Conservation (phyloP, 2,329 filamentous ascomycete species). For the Bipolaris oryzae region DNA sequence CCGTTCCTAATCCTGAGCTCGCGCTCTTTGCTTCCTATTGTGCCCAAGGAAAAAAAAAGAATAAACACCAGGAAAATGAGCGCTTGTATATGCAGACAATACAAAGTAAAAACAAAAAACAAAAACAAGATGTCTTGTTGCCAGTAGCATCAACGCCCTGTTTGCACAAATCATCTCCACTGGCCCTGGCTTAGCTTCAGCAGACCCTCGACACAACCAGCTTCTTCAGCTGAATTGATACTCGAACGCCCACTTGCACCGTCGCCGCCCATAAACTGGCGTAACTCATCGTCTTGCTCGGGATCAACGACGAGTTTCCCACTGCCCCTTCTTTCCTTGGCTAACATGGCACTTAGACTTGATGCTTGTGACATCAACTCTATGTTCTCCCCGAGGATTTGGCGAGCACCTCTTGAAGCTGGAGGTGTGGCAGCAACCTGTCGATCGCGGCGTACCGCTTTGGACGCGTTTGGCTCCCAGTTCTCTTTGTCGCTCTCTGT, state of each 20-base stretch:
- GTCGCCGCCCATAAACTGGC: constrained; percentile 73
- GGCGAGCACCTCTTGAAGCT: constrained; percentile 43
- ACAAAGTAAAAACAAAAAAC: not conserved
- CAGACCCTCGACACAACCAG: constrained; percentile 89
- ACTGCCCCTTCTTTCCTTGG: constrained; percentile 38
- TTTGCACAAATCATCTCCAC: constrained; percentile 62
- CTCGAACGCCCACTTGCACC: constrained; percentile 63
- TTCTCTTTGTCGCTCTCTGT: constrained; percentile 96
- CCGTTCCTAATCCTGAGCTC: not conserved
- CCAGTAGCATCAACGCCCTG: not conserved
- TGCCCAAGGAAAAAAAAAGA: not conserved
- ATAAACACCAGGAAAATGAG: constrained; percentile 2
- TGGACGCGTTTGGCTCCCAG: constrained; percentile 62
- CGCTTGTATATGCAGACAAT: constrained; percentile 2
- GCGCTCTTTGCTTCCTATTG: not conserved
- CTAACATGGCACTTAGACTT: constrained; percentile 47
- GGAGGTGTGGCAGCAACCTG: constrained; percentile 36
- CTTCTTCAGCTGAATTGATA: constrained; percentile 62
- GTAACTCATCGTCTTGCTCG: constrained; percentile 67
- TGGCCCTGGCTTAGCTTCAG: constrained; percentile 90
- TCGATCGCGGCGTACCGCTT: constrained; percentile 38
- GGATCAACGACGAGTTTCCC: constrained; percentile 46
- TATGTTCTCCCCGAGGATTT: constrained; percentile 56
- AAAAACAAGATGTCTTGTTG: not conserved
- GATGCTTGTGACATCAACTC: constrained; percentile 49